Percentiles rank a stretch among this genome's conserved stretches.
These are phyloP conservation scores for Kluyveromyces sp. DNA, from an alignment of 1,139 yeast species.

Conservation along the genomic window DNA sequence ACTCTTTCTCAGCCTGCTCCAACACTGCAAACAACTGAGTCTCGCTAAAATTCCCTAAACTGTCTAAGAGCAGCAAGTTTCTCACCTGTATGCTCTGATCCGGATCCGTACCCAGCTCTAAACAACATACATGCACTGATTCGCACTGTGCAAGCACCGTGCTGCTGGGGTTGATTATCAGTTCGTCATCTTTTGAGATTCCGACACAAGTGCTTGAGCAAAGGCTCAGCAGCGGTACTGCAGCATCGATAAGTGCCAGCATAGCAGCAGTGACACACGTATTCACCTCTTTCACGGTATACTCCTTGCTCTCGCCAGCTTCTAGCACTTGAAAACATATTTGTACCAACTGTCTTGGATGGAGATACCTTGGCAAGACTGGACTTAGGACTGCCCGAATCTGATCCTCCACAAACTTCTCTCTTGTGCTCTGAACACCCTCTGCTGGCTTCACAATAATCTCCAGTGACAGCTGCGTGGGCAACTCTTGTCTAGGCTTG, in stretches of 20 bases:
- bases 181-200: conserved; percentile 34
- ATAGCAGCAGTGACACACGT: conserved; percentile 67
- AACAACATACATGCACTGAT: conserved; percentile 65
- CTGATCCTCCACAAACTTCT: conserved; percentile 66
- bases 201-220: conserved; percentile 50
- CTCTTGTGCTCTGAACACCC: conserved; percentile 73
- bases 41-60: conserved; percentile 63
- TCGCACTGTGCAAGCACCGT: conserved; percentile 38
- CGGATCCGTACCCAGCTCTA: conserved; percentile 41
- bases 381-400: conserved; percentile 56
- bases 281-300: conserved; percentile 49
- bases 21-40: conserved; percentile 45
- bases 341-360: conserved; percentile 82
- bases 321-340: conserved; percentile 77
- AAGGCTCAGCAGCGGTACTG: conserved; percentile 58
- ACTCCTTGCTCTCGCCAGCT: conserved; percentile 41
- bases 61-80: conserved; percentile 59
- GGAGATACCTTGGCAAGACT: conserved; percentile 54
- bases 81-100: conserved; percentile 34
- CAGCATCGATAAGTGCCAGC: conserved; percentile 73
- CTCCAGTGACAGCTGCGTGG: conserved; percentile 72
- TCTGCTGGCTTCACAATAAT: conserved; percentile 71
- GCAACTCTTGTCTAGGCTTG: conserved; percentile 74
- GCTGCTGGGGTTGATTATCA: conserved; percentile 40
- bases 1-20: conserved; percentile 41